Evolutionary conservation across 495 filamentous ascomycete species (phyloP).

Genomic region (Penicillium angulare): DNA sequence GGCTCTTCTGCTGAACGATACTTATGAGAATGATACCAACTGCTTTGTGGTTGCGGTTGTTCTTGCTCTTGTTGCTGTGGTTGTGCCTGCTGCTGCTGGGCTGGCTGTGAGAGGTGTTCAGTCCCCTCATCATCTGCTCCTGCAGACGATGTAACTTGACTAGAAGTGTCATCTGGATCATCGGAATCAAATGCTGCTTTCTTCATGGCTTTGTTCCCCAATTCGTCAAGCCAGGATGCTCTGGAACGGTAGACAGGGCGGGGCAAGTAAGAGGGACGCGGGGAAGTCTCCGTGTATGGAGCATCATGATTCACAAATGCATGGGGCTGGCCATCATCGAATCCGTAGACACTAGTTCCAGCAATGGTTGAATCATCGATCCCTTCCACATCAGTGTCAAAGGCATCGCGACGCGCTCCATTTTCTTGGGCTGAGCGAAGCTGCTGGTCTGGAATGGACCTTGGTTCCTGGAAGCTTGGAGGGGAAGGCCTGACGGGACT

Average conservation of each 20-base stretch:
- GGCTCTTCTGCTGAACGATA: constrained; percentile 33
- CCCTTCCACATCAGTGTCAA: constrained; percentile 48
- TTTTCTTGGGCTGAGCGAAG: constrained; percentile 12
- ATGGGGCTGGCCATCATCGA: constrained; percentile 34
- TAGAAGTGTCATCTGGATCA: constrained; percentile 31
- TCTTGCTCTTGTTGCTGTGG: not conserved
- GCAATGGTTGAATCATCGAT: constrained; percentile 48
- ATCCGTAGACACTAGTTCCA: constrained; percentile 38
- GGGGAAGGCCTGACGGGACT: constrained; percentile 15
- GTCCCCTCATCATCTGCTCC: constrained; percentile 37
- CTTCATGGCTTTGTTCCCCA: constrained; percentile 38
- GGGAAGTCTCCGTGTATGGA: constrained; percentile 15
- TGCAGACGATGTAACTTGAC: constrained; percentile 33
- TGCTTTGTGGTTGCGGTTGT: constrained; percentile 16
- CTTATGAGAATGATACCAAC: constrained; percentile 30
- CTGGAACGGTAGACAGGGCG: constrained; percentile 26
- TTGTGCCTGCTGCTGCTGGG: not conserved
- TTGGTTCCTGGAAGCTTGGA: constrained; percentile 19
- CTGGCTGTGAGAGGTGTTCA: constrained; percentile 9
- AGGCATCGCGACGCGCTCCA: constrained; percentile 31
- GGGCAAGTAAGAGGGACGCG: constrained; percentile 28
- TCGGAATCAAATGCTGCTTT: constrained; percentile 38
- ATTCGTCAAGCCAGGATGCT: constrained; percentile 36
- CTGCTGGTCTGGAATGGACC: constrained; percentile 8
- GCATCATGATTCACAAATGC: constrained; percentile 18